Conservation (phyloP, 1,284 basidiomycete species). For the Amylostereum chailletii region DNA sequence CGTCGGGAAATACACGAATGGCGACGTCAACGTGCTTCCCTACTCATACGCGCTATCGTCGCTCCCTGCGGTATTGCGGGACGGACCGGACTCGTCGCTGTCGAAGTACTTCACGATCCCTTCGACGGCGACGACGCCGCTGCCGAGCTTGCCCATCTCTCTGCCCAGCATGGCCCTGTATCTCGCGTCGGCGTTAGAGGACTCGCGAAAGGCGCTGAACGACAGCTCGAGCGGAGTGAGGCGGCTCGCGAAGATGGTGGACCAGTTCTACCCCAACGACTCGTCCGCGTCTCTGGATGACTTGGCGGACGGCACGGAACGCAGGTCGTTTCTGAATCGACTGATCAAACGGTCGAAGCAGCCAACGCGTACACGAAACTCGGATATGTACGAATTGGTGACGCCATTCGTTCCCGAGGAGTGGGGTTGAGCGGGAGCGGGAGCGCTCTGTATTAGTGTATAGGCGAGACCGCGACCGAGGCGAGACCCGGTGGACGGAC, state of each 20-base stretch:
- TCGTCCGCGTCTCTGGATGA: conserved; percentile 20
- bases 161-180: conserved; percentile 70
- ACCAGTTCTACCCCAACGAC: conserved; percentile 49
- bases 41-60: conserved; percentile 59
- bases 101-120: conserved; percentile 68
- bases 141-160: conserved; percentile 60
- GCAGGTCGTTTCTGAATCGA: conserved; percentile 50
- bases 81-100: conserved; percentile 48
- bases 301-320: conserved; percentile 29
- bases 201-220: conserved; percentile 48
- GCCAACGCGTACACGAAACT: conserved; percentile 41
- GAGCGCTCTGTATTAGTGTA: too few species aligned
- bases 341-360: conserved; percentile 41
- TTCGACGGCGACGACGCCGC: conserved; percentile 44
- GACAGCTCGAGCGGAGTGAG: conserved; percentile 53
- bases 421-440: neutral
- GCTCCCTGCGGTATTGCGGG: conserved; percentile 51
- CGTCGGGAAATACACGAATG: conserved; percentile 40
- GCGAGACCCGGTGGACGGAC: too few species aligned
- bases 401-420: conserved; percentile 48
- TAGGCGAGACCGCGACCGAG: too few species aligned
- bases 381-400: conserved; percentile 69
- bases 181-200: conserved; percentile 58
- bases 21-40: conserved; percentile 55
- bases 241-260: conserved; percentile 59